Base-by-base conservation (phyloP, 164 flowering plant genomes). In the Nymphaea colorata region DNA sequence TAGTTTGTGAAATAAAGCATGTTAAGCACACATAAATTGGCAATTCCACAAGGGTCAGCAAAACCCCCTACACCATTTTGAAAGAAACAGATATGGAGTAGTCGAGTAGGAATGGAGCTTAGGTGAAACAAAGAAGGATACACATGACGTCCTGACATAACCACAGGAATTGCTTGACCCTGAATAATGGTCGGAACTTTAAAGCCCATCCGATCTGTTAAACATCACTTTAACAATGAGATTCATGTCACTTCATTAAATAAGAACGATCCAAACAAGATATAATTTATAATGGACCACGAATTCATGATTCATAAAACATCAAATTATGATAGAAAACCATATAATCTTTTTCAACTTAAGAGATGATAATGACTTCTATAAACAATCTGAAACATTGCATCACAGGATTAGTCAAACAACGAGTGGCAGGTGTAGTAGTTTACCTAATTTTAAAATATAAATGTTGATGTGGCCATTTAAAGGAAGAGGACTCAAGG, bases 101-200 rank as follows among this genome's bases (percentile, higher is more conserved):
- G 12, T 47, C 11, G 55, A 47, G 55, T 47, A 6, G 45, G 7
- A 43, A 4, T 18, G 8, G 11, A 47, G 36, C 36, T 25, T 25
- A 25, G 36, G 36, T 25, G 36, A 25, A 25, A 25, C 59, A 7
- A n/a, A 43, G 69, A 70, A 47, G 67, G 75, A 75, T 89, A 87
- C 97, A 86, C 92, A 77, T 91, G 93, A 63, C 83, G 80, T 41
- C 98, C 96, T 1, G 96, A 85, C 67, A 91, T 80, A 59, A 88
- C 79, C 36, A 83, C 83, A 3, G 98, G 99, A 74, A 94, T 88
- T 2, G 99, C 86, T 70, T 91, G 79, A 70, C 98, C 96, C 67
- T 94, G 99, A 5, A 91, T 83, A 1, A 43, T 78, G 0, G 98
- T 94, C 7, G 99, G 97, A 64, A 68, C 86, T 75, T 91, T 82